Base-by-base conservation (phyloP, 2,329 filamentous ascomycete species). In the Exophiala phaeomuriformis region DNA sequence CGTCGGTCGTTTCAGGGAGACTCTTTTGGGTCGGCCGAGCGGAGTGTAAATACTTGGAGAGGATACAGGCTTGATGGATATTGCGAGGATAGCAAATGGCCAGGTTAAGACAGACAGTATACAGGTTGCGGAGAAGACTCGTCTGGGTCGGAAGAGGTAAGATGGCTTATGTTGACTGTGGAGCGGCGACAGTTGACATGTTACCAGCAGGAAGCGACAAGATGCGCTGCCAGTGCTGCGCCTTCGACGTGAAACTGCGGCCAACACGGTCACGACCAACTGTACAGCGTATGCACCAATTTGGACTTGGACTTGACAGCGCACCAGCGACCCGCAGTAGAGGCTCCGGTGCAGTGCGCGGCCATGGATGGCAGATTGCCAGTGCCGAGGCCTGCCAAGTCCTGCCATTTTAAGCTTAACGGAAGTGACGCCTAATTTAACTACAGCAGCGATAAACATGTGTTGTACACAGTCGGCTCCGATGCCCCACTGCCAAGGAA, bases 211-310 rank as follows among this genome's bases (percentile, higher is more conserved):
- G 39, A 41, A 41, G 12, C 39, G 9, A 28, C 27, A 45, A 32
- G 10, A 32, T 31, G 42, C 8, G 7, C 42, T 41, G 39, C 10
- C 30, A 27, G 12, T 7, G 33, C 45, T 53, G 44, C 51, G 45
- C 44, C 39, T 53, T 49, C 31, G 45, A 53, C 35, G 51, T 53
- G 51, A 53, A 48, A 53, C 51, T 27, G 39, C 39, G 39, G 42
- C 42, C 28, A 29, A 8, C 8, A 19, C 28, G 31, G 19, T 1
- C 42, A 19, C 19, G 19, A 19, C 19, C 19, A 2, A 19, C 19
- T 19, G 19, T 19, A 19, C 19, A 19, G 19, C 19, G 19, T 2
- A 19, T 19, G 19, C 19, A 19, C 19, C 19, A 19, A 19, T 19
- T 19, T 19, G 19, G 19, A 19, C 19, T 19, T 19, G 19, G 19